Evolutionary conservation across 768 basidiomycete genomes (phyloP).

Genomic region (Artomyces pyxidatus): DNA sequence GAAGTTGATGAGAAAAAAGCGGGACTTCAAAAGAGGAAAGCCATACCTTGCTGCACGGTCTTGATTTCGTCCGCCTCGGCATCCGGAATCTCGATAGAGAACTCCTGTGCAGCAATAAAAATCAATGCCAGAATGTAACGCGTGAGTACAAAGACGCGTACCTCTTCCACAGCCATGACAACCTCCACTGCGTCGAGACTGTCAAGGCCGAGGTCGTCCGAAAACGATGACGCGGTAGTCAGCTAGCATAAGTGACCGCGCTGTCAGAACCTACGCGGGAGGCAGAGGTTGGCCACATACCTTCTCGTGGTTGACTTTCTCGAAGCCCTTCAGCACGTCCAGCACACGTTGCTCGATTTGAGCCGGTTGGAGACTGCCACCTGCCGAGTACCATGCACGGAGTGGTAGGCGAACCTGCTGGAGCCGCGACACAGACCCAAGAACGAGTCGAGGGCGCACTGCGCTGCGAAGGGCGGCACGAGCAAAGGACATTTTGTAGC

Average conservation of each 20-base stretch:
- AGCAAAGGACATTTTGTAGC: constrained; percentile 15
- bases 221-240: constrained; percentile 54
- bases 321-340: constrained; percentile 81
- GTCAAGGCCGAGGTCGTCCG: constrained; percentile 83
- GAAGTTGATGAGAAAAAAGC: constrained; percentile 12
- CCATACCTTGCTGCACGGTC: constrained; percentile 59
- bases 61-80: constrained; percentile 92
- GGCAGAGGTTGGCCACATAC: constrained; percentile 26
- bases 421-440: constrained; percentile 15
- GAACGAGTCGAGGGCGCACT: constrained; percentile 30
- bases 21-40: constrained; percentile 4
- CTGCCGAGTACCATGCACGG: constrained; percentile 56
- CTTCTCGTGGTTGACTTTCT: constrained; percentile 77
- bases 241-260: constrained; percentile 53
- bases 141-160: constrained; percentile 19
- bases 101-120: constrained; percentile 86
- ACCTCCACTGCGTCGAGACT: constrained; percentile 97
- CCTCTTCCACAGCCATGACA: constrained; percentile 98
- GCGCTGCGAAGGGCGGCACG: constrained; percentile 10
- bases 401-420: constrained; percentile 21
- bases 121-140: too few species aligned
- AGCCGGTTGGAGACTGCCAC: constrained; percentile 55
- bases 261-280: too few species aligned
- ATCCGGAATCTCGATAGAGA: constrained; percentile 96
- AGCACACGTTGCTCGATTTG: constrained; percentile 68